A percentile compares a stretch with the other conserved stretches of the same genome.
Evolutionary conservation across 148 eudicot species (phyloP).

Genomic region (Agrostemma githago): DNA sequence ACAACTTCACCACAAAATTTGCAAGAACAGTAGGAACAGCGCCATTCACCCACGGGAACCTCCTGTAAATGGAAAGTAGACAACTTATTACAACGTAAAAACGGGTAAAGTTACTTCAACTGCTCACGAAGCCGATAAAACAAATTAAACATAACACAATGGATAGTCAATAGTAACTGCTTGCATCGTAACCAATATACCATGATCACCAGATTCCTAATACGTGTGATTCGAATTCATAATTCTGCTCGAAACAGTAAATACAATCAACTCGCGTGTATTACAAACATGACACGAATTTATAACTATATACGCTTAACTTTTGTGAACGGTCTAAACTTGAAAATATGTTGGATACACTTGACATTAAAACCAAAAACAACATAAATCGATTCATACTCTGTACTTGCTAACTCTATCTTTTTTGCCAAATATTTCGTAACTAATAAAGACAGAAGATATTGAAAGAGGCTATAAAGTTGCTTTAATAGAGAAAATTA

Average conservation of each 20-base stretch:
- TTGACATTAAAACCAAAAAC: not conserved
- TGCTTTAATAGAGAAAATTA: not conserved
- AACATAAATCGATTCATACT: not conserved
- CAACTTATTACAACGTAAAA: not conserved
- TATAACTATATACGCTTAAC: not conserved
- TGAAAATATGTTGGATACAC: not conserved
- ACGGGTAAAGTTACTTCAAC: not conserved
- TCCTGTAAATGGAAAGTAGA: conserved; percentile 41
- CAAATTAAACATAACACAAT: not conserved
- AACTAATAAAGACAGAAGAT: not conserved
- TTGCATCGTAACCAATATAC: not conserved
- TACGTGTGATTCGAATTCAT: not conserved
- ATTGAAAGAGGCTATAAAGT: not conserved
- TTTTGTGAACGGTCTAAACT: not conserved
- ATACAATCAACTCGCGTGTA: no score
- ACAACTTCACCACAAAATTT: conserved; percentile 60
- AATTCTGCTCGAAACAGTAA: no score
- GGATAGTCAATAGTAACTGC: not conserved
- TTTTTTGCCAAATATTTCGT: not conserved
- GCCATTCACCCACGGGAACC: conserved; percentile 91
- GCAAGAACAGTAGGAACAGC: conserved; percentile 80
- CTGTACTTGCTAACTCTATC: not conserved
- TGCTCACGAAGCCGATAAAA: not conserved
- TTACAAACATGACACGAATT: not conserved
- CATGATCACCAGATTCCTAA: not conserved